A percentile compares a stretch with the other conserved stretches of the same genome.
phyloP scores from a whole-genome alignment of 192 early-diverging fungal genomes.

The Coemansia sp. region DNA sequence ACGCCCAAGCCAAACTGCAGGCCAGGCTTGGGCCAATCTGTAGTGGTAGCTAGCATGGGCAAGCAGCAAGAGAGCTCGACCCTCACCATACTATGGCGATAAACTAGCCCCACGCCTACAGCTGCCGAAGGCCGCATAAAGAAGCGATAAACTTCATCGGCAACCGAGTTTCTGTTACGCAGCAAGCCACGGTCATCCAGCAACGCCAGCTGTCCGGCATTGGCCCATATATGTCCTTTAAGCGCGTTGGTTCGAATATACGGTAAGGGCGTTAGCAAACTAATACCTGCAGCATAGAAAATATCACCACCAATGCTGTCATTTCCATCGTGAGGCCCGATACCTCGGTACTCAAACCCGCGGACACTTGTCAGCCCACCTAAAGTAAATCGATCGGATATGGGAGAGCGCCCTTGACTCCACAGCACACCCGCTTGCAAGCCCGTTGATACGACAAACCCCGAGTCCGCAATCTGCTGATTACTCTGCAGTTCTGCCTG shows the following conservation, averaged over 20 bases:
- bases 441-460: constrained; percentile 54
- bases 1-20: constrained; percentile 86
- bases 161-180: constrained; percentile 10
- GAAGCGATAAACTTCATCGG: constrained; percentile 41
- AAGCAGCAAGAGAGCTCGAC: constrained; percentile 90
- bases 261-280: constrained; percentile 81
- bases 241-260: constrained; percentile 60
- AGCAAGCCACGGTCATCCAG: constrained; percentile 25
- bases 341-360: constrained; percentile 83
- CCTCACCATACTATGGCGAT: constrained; percentile 79
- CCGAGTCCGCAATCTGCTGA: constrained; percentile 50
- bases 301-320: constrained; percentile 89
- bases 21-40: constrained; percentile 71
- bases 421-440: constrained; percentile 62
- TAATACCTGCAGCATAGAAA: constrained; percentile 75
- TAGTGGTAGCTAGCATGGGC: constrained; percentile 63
- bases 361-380: constrained; percentile 84
- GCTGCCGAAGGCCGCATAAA: constrained; percentile 66
- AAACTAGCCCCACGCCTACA: constrained; percentile 79
- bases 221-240: constrained; percentile 82
- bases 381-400: constrained; percentile 84
- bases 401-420: constrained; percentile 56
- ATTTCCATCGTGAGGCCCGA: constrained; percentile 77
- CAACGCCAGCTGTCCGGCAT: constrained; percentile 75
- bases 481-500: constrained; percentile 68